Evolutionary conservation across 305 asterid species (phyloP).

Genomic region (Plantago coronopus): DNA sequence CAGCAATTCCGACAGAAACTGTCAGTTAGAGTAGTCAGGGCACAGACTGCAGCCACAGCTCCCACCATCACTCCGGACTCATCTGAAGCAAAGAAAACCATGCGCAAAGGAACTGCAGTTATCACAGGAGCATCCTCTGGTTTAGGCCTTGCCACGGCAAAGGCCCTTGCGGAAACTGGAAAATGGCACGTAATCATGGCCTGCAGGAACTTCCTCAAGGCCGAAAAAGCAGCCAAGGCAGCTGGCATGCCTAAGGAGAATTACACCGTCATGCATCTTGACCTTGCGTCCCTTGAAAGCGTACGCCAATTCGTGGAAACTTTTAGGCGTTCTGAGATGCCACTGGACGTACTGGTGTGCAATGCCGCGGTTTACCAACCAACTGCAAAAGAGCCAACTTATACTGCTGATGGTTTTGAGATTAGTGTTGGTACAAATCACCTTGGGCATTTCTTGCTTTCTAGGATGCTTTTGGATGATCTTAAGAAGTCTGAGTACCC

Average conservation of each 20-base stretch:
- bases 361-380: constrained; percentile 92
- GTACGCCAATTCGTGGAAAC: constrained; percentile 83
- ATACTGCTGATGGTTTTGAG: constrained; percentile 84
- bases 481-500: constrained; percentile 67
- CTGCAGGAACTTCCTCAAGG: constrained; percentile 88
- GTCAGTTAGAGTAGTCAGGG: constrained; percentile 41
- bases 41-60: constrained; percentile 56
- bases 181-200: constrained; percentile 96
- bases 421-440: constrained; percentile 91
- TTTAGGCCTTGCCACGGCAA: constrained; percentile 85
- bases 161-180: constrained; percentile 83
- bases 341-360: constrained; percentile 80
- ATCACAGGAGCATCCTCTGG: constrained; percentile 94
- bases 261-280: constrained; percentile 85
- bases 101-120: constrained; percentile 64
- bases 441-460: constrained; percentile 78
- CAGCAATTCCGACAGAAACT: constrained; percentile 36
- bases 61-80: constrained; percentile 48
- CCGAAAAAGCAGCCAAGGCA: constrained; percentile 80
- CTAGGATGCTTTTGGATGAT: constrained; percentile 75
- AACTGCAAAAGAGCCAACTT: constrained; percentile 86
- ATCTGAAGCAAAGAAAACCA: constrained; percentile 60
- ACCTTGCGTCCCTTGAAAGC: constrained; percentile 87
- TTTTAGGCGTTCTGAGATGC: constrained; percentile 62
- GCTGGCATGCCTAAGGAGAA: constrained; percentile 68